Base-by-base conservation (phyloP, 371 early-diverging fungal genomes). In the Mucor mucedo region DNA sequence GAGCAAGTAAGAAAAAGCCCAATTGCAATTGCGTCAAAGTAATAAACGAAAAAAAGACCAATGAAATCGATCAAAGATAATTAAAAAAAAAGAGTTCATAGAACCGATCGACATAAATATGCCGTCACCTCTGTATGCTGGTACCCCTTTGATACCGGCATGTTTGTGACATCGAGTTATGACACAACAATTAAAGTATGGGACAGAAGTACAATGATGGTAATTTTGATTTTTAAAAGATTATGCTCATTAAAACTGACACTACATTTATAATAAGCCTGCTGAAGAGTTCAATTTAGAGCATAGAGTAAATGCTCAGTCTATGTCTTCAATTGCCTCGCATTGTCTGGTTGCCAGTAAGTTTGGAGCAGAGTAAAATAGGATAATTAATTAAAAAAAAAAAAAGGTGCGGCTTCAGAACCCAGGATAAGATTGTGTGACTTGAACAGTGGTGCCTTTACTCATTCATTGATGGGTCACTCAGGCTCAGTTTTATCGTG, bases 91-190 rank as follows among this genome's bases (percentile, higher is more conserved):
- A 30, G 11, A 4, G 13, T 13, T 35, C 42, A 52, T 41, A 87
- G 85, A 52, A 56, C 55, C 4, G 55, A 78, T 39, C 80, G 84
- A 30, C 94, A 95, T 74, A 57, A 71, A 44, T 88, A 85, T 63
- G 80, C 85, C 16, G 81, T 94, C 4, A 86, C 93, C 5, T 84
- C 84, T n/a, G 84, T 91, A 0, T 70, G 77, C 2, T 95, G 96
- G 96, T 95, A 91, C 61, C 93, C 94, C 1, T 83, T 90, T 53
- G 95, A 96, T 71, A 87, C 86, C 5, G 94, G 95, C 49, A 83
- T 95, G 80, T 92, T 96, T 69, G 85, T 91, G 0, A 92, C 93
- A 3, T 87, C 90, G 0, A 93, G 95, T 0, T 88, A 88, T 62
- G 96, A 95, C 71, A 73, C 80, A 29, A 87, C 89, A 0, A 76